Percentiles rank a stretch among this genome's conserved stretches.
These are phyloP conservation scores for Pythium insidiosum DNA, from an alignment of 352 stramenopile species.

Conservation along the genomic window DNA sequence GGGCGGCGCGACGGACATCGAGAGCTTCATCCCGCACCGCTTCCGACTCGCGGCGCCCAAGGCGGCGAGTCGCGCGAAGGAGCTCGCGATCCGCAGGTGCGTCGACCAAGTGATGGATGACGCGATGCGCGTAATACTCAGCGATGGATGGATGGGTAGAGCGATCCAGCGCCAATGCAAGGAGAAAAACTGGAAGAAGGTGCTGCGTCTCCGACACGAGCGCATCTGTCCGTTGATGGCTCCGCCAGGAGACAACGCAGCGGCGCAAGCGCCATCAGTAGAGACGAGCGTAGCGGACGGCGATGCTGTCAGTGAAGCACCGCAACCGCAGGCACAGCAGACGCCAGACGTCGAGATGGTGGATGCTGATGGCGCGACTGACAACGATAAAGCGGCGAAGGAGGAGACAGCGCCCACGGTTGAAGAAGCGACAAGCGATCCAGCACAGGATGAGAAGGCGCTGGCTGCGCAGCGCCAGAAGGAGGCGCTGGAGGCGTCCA, in stretches of 20 bases:
- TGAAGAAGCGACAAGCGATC: conserved; percentile 10
- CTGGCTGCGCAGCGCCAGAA: background rate
- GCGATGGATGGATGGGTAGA: too few relatives aligned
- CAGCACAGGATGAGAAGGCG: background rate
- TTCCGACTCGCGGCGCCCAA: conserved; percentile 32
- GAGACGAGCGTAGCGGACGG: background rate
- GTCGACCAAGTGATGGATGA: too few relatives aligned
- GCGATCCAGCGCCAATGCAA: conserved; percentile 53
- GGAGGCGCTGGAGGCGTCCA: conserved; percentile 6
- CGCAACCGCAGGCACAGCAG: too few relatives aligned
- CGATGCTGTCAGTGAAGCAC: too few relatives aligned
- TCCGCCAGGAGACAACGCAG: too few relatives aligned
- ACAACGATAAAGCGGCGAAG: too few relatives aligned
- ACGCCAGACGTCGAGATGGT: too few relatives aligned
- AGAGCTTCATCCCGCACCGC: conserved; percentile 47
- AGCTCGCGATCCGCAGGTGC: conserved; percentile 49
- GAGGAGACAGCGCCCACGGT: too few relatives aligned
- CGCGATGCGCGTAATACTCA: too few relatives aligned
- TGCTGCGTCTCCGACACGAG: conserved; percentile 42
- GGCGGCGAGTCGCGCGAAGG: conserved; percentile 17
- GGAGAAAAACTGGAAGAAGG: conserved; percentile 80
- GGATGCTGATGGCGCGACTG: too few relatives aligned
- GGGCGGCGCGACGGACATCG: conserved; percentile 41
- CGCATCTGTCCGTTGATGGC: too few relatives aligned
- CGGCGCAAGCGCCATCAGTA: too few relatives aligned